These are phyloP conservation scores for Aspergillus sp. DNA, from an alignment of 2,329 filamentous ascomycete genomes.

Conservation along the genomic window DNA sequence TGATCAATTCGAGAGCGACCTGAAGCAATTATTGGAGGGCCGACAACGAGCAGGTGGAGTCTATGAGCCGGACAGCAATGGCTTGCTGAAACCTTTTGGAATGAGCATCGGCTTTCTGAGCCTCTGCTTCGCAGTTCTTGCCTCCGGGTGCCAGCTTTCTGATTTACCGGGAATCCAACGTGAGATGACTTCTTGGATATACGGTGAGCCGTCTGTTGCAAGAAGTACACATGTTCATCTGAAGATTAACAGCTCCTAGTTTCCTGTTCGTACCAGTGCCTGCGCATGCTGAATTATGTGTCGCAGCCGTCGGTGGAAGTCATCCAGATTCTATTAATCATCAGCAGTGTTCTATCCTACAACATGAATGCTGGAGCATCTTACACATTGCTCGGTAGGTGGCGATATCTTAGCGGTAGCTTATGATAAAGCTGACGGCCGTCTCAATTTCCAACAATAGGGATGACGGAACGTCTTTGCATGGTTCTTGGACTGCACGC, in stretches of 20 bases:
- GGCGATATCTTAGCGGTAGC: slow-evolving; percentile 15
- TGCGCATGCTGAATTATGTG: slow-evolving; percentile 64
- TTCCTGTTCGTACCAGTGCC: slow-evolving; percentile 64
- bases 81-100: slow-evolving; percentile 56
- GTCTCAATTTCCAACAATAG: slow-evolving; percentile 10
- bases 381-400: slow-evolving; percentile 57
- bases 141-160: slow-evolving; percentile 62
- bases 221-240: not conserved
- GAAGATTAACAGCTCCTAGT: slow-evolving; percentile 41
- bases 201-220: slow-evolving; percentile 45
- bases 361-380: slow-evolving; percentile 66
- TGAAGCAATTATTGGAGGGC: slow-evolving; percentile 53
- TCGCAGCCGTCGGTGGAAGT: slow-evolving; percentile 61
- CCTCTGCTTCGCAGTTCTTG: slow-evolving; percentile 61
- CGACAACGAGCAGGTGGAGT: slow-evolving; percentile 44
- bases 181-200: slow-evolving; percentile 64
- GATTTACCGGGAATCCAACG: slow-evolving; percentile 56
- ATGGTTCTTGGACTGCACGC: slow-evolving; percentile 60
- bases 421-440: slow-evolving; percentile 3
- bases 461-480: slow-evolving; percentile 47
- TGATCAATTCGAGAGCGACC: slow-evolving; percentile 50
- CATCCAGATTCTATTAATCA: slow-evolving; percentile 62
- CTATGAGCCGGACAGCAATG: slow-evolving; percentile 46
- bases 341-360: slow-evolving; percentile 62
- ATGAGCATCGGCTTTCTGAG: slow-evolving; percentile 60